Base-by-base conservation (phyloP, 257 asterid genomes). In the Solanum sitiens region DNA sequence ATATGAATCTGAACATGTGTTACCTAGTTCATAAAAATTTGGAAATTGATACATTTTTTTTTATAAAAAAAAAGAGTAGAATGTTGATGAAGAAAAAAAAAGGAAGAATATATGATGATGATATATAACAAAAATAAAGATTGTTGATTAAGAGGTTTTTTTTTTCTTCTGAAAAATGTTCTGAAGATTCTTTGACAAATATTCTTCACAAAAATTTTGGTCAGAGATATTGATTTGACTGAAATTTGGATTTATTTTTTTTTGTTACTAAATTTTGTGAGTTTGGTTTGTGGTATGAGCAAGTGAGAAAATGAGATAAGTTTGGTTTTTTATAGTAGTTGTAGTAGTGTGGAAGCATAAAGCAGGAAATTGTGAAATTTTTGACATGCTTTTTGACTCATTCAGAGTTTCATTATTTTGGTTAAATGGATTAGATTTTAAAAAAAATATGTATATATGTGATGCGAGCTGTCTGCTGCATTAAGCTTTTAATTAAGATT, bases 1-100 rank as follows among this genome's bases (percentile, higher is more conserved):
- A 56, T 91, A 89, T 37, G 94, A 88, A 82, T 92, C 94, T 33
- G 94, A 89, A 91, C 86, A 91, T 21, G 82, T 71, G 47, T 74
- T 89, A 21, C 95, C 97, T 82, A 90, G 25, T 86, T 91, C 95
- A 74, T 94, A 92, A 23, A 94, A 89, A 87, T 91, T 92, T 68
- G 93, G 94, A 83, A 91, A 40, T 4, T 93, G 88, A 73, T 92
- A 92, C 98, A 93, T 93, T 10, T 86, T 59, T 59, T 21, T 83
- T 30, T 10, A 9, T 0, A 3, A 3, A 3, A 74, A 33, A 33
- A 27, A 39, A 27, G 8, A n/a, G 68, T 8, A 30, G 68, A 85
- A 67, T 85, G 44, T 85, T 67, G 68, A 40, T 67, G 83, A 65
- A 18, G 61, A 40, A 14, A 68, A 40, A 68, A 68, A 85, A 68